A percentile compares a stretch with the other conserved stretches of the same genome.
Evolutionary conservation across 2,329 filamentous ascomycete species (phyloP).

Genomic region (Curvularia spicifera): DNA sequence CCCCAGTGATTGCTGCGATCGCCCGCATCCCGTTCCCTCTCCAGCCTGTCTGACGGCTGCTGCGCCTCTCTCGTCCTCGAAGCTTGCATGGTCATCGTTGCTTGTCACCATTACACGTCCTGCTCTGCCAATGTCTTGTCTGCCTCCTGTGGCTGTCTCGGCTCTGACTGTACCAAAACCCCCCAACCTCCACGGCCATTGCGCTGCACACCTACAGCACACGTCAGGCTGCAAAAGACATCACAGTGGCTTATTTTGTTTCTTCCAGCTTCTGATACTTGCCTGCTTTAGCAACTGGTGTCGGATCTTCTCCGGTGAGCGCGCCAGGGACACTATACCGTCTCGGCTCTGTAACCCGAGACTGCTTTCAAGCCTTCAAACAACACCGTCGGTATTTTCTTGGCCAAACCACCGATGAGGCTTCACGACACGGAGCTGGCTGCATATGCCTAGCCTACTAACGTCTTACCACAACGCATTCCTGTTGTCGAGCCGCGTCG

Average conservation of each 20-base stretch:
- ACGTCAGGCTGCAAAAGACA: not conserved
- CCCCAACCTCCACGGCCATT: not conserved
- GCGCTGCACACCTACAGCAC: not conserved
- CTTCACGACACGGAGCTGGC: not conserved
- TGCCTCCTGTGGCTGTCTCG: not conserved
- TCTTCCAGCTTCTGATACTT: no score
- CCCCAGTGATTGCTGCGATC: no score
- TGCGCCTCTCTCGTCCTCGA: not conserved
- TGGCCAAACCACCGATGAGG: not conserved
- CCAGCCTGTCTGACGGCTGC: not conserved
- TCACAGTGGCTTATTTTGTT: not conserved
- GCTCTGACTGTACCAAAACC: not conserved
- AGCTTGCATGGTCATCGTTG: no score
- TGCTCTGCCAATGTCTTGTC: not conserved
- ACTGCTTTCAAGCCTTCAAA: not conserved
- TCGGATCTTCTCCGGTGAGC: not conserved
- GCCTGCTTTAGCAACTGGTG: not conserved
- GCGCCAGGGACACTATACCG: not conserved
- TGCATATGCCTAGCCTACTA: conserved; percentile 2
- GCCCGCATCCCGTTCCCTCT: not conserved
- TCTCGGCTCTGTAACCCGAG: not conserved
- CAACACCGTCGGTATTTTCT: conserved; percentile 8
- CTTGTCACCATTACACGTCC: not conserved
- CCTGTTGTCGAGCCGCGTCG: not conserved
- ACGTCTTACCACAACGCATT: not conserved